Conservation (phyloP, 2,329 filamentous ascomycete genomes). For the Fusarium armeniacum region DNA sequence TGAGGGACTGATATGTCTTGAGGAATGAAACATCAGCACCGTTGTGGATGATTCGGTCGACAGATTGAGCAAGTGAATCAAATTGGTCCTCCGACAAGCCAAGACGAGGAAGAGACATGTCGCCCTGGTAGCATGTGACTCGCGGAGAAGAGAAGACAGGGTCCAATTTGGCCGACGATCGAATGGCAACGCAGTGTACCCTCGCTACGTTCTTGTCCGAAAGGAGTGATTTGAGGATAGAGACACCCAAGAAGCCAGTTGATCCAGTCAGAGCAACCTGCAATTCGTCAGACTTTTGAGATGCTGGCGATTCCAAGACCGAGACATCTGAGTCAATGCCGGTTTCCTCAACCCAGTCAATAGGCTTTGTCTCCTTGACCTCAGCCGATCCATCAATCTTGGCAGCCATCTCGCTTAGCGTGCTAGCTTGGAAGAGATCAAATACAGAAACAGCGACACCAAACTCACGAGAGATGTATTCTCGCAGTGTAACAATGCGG, state of each 20-base stretch:
- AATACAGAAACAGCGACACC: slow-evolving; percentile 7
- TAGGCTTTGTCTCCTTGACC: not conserved
- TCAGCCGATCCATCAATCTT: not conserved
- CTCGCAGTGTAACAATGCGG: not conserved
- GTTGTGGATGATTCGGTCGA: slow-evolving; percentile 63
- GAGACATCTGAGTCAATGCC: not conserved
- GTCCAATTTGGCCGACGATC: not conserved
- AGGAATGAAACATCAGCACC: slow-evolving; percentile 56
- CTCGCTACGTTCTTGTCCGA: not conserved
- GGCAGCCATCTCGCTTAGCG: slow-evolving; percentile 1
- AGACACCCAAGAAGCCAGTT: slow-evolving; percentile 6
- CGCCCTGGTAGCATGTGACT: not conserved
- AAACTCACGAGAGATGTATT: not conserved
- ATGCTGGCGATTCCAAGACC: rapidly evolving
- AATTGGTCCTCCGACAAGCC: not conserved
- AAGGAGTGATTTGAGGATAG: not conserved
- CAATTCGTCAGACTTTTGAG: not conserved
- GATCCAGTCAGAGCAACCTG: not conserved
- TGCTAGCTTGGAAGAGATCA: slow-evolving; percentile 6
- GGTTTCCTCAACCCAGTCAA: slow-evolving; percentile 8
- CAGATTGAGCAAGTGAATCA: not conserved
- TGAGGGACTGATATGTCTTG: slow-evolving; percentile 52
- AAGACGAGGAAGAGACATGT: not conserved
- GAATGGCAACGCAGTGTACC: slow-evolving; percentile 9
- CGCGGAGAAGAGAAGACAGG: not conserved